A percentile compares a stretch with the other conserved stretches of the same genome.
phyloP scores from a whole-genome alignment of 106 monocot genomes.

The Dendrobium chrysotoxum region DNA sequence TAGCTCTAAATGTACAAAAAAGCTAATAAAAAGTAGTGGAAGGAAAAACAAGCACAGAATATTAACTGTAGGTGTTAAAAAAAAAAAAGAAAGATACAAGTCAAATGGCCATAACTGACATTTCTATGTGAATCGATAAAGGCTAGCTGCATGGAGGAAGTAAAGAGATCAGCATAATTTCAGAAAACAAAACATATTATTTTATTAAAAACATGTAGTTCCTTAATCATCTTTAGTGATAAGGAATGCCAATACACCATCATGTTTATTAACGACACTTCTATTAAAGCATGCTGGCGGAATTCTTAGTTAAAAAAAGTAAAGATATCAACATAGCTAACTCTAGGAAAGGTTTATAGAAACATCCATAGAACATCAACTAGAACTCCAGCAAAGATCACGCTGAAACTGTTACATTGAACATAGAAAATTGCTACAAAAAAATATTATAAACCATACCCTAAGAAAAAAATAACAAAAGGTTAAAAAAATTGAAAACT shows the following conservation, averaged over 20 bases:
- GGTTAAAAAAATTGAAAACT: neutral
- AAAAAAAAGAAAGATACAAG: neutral
- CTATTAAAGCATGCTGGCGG: neutral
- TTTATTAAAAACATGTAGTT: neutral
- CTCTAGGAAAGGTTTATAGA: neutral
- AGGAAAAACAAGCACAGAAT: conserved; percentile 6
- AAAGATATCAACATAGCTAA: neutral
- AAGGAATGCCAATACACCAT: neutral
- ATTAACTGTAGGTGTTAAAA: neutral
- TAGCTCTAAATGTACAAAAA: neutral
- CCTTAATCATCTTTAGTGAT: neutral
- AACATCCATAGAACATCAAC: neutral
- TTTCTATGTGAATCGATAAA: neutral
- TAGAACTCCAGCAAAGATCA: neutral
- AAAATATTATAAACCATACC: neutral
- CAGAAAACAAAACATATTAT: neutral
- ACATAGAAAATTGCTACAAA: neutral
- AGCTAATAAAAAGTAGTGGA: neutral
- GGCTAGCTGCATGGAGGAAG: neutral
- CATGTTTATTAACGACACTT: neutral
- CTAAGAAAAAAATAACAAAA: neutral
- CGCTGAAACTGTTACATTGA: neutral
- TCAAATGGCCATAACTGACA: neutral
- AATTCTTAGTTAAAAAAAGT: neutral
- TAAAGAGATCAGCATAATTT: neutral